Base-by-base conservation (phyloP, 257 asterid genomes). In the Przewalskia tangutica region DNA sequence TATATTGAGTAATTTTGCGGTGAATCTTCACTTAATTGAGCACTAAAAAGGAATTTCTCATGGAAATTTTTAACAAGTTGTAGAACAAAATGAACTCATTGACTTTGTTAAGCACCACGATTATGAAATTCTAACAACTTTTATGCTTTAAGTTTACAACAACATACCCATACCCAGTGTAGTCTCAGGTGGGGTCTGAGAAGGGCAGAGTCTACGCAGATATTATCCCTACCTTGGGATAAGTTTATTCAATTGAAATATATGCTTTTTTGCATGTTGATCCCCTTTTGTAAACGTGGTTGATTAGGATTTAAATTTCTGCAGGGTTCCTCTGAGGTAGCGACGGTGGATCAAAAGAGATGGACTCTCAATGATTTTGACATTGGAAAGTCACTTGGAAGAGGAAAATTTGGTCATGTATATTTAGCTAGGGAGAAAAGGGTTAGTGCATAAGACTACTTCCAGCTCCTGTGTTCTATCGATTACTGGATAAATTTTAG, bases 361-460 rank as follows among this genome's bases (percentile, higher is more conserved):
- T 94, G 98, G 97, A 89, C 90, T 77, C 85, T 94, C 59, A 88
- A 82, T 46, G 97, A 93, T 84, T 94, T 93, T 34, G 97, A 94
- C 83, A 88, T 94, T 18, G 98, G 98, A 79, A 94, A 92, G 89
- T 94, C 98, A 82, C 97, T 94, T n/a, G 97, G 98, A 42, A 89
- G 97, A 86, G 98, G 97, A 81, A 94, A 94, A 85, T 94, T 94
- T 86, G 97, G 98, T 6, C 97, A 94, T 82, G 98, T 94, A 70
- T 94, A 92, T 87, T 86, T 94, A 55, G 95, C 97, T 16, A 91
- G 91, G 87, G 97, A 94, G 85, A 94, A 91, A 86, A 91, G 87
- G 97, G 98, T 94, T 50, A 50, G 80, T 75, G 46, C 23, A 50
- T 27, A 13, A 23, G 40, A 27, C 32, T 27, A 62, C 17, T 12